phyloP scores from a whole-genome alignment of 371 early-diverging fungal species.

The Mitosporidium daphniae region DNA sequence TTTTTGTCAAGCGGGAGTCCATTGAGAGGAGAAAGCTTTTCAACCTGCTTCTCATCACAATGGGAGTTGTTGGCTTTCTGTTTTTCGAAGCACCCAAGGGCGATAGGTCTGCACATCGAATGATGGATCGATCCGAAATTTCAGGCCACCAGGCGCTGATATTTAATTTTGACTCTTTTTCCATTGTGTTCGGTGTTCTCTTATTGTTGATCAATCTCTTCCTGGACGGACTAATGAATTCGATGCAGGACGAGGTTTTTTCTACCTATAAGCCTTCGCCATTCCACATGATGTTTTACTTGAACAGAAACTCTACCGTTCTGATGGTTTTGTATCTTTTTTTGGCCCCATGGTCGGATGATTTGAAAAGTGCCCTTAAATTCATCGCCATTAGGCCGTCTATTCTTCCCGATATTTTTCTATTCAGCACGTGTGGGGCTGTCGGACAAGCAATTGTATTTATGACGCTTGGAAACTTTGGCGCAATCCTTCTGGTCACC shows the following conservation, averaged over 20 bases:
- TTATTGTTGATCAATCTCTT: conserved; percentile 40
- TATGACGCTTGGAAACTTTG: conserved; percentile 56
- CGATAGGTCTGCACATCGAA: no score
- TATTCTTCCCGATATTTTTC: conserved; percentile 31
- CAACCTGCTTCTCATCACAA: conserved; percentile 37
- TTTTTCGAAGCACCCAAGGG: conserved; percentile 16
- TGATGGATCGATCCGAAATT: no score
- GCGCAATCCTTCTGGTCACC: conserved; percentile 49
- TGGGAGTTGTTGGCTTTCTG: conserved; percentile 67
- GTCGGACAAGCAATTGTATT: conserved; percentile 89
- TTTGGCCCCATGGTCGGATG: conserved; percentile 9
- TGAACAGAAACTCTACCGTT: conserved; percentile 39
- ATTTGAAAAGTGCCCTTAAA: conserved; percentile 27
- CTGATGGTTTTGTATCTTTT: conserved; percentile 24
- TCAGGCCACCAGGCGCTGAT: no score
- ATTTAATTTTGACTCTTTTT: no score
- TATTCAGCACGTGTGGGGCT: conserved; percentile 57
- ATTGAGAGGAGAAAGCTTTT: conserved; percentile 43
- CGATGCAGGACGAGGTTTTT: conserved; percentile 79
- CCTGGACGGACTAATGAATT: conserved; percentile 73
- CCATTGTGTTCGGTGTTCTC: conserved; percentile 30
- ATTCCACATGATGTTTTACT: conserved; percentile 79
- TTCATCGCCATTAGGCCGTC: conserved; percentile 32
- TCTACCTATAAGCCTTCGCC: conserved; percentile 23
- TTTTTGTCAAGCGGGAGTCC: conserved; percentile 38